Conservation (phyloP, 2,329 filamentous ascomycete genomes). For the Fusarium citri region DNA sequence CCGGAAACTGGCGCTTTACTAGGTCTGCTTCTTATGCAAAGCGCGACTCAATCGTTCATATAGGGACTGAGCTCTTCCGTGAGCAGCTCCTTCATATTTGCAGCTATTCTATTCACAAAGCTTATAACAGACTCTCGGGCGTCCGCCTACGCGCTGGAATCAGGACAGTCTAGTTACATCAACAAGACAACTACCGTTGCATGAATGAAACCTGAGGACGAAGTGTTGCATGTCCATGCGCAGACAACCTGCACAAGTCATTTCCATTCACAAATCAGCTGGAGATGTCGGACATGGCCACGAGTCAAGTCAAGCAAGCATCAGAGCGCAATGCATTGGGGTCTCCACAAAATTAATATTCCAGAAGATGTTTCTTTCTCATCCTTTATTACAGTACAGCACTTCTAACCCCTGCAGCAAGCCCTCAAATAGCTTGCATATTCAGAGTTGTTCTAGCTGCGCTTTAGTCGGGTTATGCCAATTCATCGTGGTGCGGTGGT, state of each 20-base stretch:
- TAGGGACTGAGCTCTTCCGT: background rate
- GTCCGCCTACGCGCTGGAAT: background rate
- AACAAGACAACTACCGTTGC: background rate
- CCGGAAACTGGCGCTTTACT: slow-evolving; percentile 32
- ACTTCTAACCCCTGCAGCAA: background rate
- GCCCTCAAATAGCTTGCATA: background rate
- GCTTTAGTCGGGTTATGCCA: slow-evolving; percentile 32
- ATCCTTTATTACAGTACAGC: background rate
- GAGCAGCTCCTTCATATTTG: background rate
- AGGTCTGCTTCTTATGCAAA: slow-evolving; percentile 31
- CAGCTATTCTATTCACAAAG: background rate
- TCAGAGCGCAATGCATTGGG: slow-evolving; percentile 25
- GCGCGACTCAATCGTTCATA: background rate
- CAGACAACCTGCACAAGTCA: slow-evolving; percentile 23
- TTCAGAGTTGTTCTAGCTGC: slow-evolving; percentile 30
- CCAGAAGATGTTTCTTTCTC: slow-evolving; percentile 25
- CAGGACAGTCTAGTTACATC: background rate
- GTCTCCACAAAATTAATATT: slow-evolving; percentile 32
- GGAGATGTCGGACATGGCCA: slow-evolving; percentile 1
- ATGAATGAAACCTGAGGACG: background rate
- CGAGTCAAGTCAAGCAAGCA: slow-evolving; percentile 18
- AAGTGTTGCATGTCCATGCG: slow-evolving; percentile 8
- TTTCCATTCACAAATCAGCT: slow-evolving; percentile 11
- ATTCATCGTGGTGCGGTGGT: slow-evolving; percentile 13
- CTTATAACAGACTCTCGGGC: background rate